Evolutionary conservation across 2,329 filamentous ascomycete genomes (phyloP), one percentile per base, ranked within the genome.

Genomic region (Alternaria sp.): DNA sequence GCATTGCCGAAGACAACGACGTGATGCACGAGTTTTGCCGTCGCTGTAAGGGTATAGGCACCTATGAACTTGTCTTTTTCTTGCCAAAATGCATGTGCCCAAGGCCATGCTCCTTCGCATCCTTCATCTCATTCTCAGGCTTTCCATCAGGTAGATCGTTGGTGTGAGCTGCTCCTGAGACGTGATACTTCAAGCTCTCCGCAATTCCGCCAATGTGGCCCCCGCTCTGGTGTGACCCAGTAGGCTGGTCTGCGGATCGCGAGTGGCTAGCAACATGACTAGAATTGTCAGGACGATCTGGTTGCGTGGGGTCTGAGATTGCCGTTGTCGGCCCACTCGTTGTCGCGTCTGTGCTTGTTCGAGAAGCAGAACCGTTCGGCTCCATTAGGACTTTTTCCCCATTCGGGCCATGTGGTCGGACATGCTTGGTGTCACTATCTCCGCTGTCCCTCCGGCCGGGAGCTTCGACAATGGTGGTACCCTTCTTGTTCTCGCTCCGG

Each of bases 121-220:
- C 72, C 54, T 79, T 75, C 70, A 81, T 71, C 50, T 83, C 74
- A 8, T 75, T 71, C 64, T 83, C 80, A 11, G 81, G 79, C 23
- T 71, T 71, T 3, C 82, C 82, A 41, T 75, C 82, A 0, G 82
- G 82, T 5, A 83, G 71, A n/a, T 81, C 78, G n/a, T 74, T 68
- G 2, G 82, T 83, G 0, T 76, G 76, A 11, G 80, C 70, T n/a
- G 71, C 70, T 9, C 70, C 71, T 26, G 72, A 73, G 7, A 72
- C 63, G 28, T 74, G 72, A 58, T 79, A 77, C 45, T 77, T 72
- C 12, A 72, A 63, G 3, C 76, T 71, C 18, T 69, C 67, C 12
- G 76, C 68, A 30, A 73, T 64, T 51, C 71, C 70, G 60, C 58
- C 64, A n/a, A 68, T 55, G 45, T 68, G 65, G 26, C 53, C 55